Percentiles rank a stretch among this genome's conserved stretches.
These are phyloP conservation scores for Cylindricascospora bacillispora DNA, from an alignment of 1,139 yeast genomes.

Conservation along the genomic window DNA sequence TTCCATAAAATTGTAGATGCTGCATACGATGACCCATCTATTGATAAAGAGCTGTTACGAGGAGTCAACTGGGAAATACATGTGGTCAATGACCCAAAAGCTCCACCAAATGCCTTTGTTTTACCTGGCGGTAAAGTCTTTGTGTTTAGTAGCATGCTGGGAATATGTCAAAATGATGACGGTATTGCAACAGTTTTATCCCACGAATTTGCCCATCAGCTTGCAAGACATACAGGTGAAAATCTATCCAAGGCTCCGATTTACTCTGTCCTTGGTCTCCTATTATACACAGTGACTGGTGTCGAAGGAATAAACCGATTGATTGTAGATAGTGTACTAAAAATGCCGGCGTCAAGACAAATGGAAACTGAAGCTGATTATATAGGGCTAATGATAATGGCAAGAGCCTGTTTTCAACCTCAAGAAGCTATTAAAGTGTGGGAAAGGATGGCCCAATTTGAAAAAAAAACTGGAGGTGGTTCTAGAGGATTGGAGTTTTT, in stretches of 20 bases:
- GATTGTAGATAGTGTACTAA: conserved; percentile 45
- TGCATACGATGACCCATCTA: conserved; percentile 33
- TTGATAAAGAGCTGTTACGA: conserved; percentile 20
- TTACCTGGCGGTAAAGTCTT: conserved; percentile 94
- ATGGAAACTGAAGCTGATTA: conserved; percentile 96
- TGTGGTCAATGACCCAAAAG: conserved; percentile 54
- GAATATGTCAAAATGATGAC: conserved; percentile 69
- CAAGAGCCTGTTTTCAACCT: conserved; percentile 77
- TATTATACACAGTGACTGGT: conserved; percentile 41
- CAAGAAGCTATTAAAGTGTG: conserved; percentile 62
- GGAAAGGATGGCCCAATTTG: conserved; percentile 66
- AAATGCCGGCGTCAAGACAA: conserved; percentile 76
- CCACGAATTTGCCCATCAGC: conserved; percentile 88
- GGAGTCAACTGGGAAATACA: conserved; percentile 63
- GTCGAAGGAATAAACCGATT: conserved; percentile 40
- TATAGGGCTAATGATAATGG: conserved; percentile 85
- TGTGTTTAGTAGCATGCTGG: conserved; percentile 67
- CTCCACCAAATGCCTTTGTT: conserved; percentile 91
- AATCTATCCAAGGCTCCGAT: conserved; percentile 53
- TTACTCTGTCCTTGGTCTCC: conserved; percentile 38
- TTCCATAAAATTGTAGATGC: conserved; percentile 55
- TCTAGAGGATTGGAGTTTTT: conserved; percentile 47
- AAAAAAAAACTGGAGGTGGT: conserved; percentile 29
- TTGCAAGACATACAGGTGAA: conserved; percentile 87
- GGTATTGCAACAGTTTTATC: conserved; percentile 89